Evolutionary conservation across 345 rosid species (phyloP), one percentile per base, ranked within the genome.

Genomic region (Euphorbia tirucalli): DNA sequence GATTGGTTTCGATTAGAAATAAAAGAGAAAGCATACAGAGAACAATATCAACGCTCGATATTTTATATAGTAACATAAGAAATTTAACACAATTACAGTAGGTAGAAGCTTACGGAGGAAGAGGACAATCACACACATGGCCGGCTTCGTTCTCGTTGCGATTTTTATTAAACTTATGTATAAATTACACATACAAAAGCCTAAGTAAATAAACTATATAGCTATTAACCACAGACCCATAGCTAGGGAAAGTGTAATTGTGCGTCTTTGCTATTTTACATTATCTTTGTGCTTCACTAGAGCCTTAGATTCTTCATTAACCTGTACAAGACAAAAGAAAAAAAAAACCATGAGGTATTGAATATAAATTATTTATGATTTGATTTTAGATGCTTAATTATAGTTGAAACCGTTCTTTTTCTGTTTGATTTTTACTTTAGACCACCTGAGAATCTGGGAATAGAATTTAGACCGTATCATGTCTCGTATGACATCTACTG

Each of bases 271-370:
- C 11, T 62, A 22, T 11, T 70, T 60, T 61, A 60, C 59, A 37
- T 25, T 24, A 60, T 49, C 44, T 11, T 18, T 68, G 37, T 37
- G 75, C 73, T 77, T 85, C 71, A 75, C 67, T 83, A 77, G 82
- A 84, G 83, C 83, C 74, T 84, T 60, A 86, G 82, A 84, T 90
- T 90, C 84, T 81, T 86, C 87, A 85, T 64, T 27, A 83, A 61
- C 89, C 93, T 92, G 83, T 71, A 67, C 31, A 79, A 1, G 18
- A 75, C 21, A 62, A 63, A 69, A 58, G 46, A 25, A 43, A 1
- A 52, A n/a, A n/a, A n/a, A n/a, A n/a, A n/a, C n/a, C n/a, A 70
- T 19, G 27, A 25, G 22, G 32, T 70, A 18, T n/a, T n/a, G n/a
- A n/a, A n/a, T n/a, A n/a, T n/a, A n/a, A n/a, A n/a, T n/a, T n/a